Evolutionary conservation across 108 stramenopile species (phyloP).

Genomic region (Pseudonitzschia delicatissima): DNA sequence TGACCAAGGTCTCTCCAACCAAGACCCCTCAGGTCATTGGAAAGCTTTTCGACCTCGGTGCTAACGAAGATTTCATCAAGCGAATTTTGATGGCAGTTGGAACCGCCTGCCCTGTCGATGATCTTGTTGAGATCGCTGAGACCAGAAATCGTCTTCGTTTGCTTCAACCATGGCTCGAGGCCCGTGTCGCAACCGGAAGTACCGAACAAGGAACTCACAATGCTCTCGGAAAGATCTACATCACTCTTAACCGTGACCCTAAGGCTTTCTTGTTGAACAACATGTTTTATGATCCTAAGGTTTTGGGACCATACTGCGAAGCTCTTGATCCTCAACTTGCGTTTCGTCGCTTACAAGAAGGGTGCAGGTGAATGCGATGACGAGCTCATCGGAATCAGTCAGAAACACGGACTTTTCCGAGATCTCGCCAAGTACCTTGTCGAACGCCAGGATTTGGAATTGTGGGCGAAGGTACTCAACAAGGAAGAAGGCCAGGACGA

Average conservation of each 20-base stretch:
- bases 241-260: slow-evolving; percentile 98
- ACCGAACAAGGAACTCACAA: slow-evolving; percentile 99
- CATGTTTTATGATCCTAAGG: slow-evolving; percentile 99
- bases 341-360: slow-evolving; percentile 99
- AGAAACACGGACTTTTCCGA: slow-evolving; percentile 96
- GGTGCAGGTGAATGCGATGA: slow-evolving; percentile 98
- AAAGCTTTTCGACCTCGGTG: slow-evolving; percentile 97
- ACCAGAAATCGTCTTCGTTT: slow-evolving; percentile 93
- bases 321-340: slow-evolving; percentile 98
- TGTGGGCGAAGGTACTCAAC: slow-evolving; percentile 96
- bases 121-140: slow-evolving; percentile 98
- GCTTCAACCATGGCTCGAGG: slow-evolving; percentile 98
- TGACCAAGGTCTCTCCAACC: slow-evolving; percentile 96
- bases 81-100: slow-evolving; percentile 97
- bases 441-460: slow-evolving; percentile 95
- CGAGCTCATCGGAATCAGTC: slow-evolving; percentile 94
- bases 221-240: slow-evolving; percentile 99
- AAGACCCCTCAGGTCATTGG: slow-evolving; percentile 99
- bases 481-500: slow-evolving; percentile 73
- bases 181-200: slow-evolving; percentile 98
- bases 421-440: slow-evolving; percentile 99
- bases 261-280: slow-evolving; percentile 97
- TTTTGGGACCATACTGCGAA: slow-evolving; percentile 98
- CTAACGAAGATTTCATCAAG: slow-evolving; percentile 98
- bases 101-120: slow-evolving; percentile 97